Conservation (phyloP, 2,329 filamentous ascomycete species). For the Bipolaris victoriae region DNA sequence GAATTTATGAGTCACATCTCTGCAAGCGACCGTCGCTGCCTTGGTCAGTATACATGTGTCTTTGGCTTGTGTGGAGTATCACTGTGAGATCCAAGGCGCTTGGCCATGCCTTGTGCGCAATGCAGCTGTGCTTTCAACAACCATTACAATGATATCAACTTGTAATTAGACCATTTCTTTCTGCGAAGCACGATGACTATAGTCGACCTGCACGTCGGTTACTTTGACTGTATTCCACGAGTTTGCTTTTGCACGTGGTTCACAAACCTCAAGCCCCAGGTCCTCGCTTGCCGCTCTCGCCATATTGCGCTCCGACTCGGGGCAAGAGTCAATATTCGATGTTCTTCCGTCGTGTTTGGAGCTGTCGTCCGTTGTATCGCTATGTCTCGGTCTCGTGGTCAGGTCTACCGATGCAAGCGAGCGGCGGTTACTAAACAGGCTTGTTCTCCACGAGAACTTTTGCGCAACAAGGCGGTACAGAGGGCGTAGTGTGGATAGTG, state of each 20-base stretch:
- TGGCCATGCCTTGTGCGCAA: background rate
- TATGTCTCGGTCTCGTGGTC: background rate
- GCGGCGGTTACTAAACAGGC: background rate
- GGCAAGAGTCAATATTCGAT: background rate
- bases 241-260: background rate
- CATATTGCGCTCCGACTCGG: background rate
- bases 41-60: too few relatives aligned
- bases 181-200: background rate
- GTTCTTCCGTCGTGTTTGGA: background rate
- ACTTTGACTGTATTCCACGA: background rate
- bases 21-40: too few relatives aligned
- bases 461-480: slow-evolving; percentile 12
- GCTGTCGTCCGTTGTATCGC: background rate
- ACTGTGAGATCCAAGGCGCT: background rate
- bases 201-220: background rate
- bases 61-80: background rate
- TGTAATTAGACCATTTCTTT: background rate
- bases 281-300: background rate
- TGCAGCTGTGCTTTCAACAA: background rate
- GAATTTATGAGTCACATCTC: too few relatives aligned
- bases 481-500: slow-evolving; percentile 22
- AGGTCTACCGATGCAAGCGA: background rate
- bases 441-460: background rate
- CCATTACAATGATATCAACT: background rate
- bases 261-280: background rate